Evolutionary conservation across 345 rosid species (phyloP), one percentile per base, ranked within the genome.

Genomic region (Hirschfeldia incana): DNA sequence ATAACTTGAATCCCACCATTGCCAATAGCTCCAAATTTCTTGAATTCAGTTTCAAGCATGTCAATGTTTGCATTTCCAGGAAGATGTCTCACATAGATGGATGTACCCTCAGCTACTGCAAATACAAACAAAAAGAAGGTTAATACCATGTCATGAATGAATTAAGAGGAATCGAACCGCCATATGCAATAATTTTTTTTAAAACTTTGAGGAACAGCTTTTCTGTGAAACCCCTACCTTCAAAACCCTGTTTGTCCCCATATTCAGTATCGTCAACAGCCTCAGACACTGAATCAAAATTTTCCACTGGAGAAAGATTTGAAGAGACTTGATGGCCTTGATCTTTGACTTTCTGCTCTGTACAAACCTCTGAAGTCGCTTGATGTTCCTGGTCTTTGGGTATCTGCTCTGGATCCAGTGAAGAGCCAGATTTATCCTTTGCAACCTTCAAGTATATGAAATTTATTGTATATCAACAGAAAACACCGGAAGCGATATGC

Each of bases 81-180:
- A 44, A 94, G 89, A 70, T 92, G 94, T 85, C 84, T 94, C 37
- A 94, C 86, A 71, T 94, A 88, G 65, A 94, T 80, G 32, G 98
- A 94, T 46, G 88, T 85, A 55, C 97, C 91, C 73, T 91, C 95
- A 67, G 85, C 90, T 85, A 86, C 70, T 72, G 28, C 13, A 29
- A 51, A 53, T 26, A 13, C 9, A 65, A 68, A 65, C 32, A 53
- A 75, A 49, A 37, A 29, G 1, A 66, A 70, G 8, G 30, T 37
- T 49, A 5, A 32, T 8, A 26, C 55, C 44, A 65, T 57, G 53
- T 39, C 21, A 66, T 34, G 49, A 75, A 32, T n/a, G 34, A 36
- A 59, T 46, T 63, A 11, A 46, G 51, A 66, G 87, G 29, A 64
- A 13, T 29, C 9, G 3, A 21, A 51, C 55, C 2, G 9, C 30